phyloP scores from a whole-genome alignment of 2,329 filamentous ascomycete genomes.

The Bimuria novae-zelandiae region DNA sequence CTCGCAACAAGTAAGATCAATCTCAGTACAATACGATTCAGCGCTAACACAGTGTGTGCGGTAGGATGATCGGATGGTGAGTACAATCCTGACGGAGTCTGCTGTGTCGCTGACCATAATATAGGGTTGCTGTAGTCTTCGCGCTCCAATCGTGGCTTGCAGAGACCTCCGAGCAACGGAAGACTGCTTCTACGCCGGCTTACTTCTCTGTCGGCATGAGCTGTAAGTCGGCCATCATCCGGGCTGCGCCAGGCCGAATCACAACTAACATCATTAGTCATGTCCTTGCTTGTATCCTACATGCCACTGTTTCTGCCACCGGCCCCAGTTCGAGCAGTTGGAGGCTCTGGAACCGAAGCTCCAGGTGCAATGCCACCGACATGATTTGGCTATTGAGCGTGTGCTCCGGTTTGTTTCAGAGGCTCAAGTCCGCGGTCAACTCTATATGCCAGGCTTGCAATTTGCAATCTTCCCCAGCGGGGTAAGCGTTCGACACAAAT shows the following conservation, averaged over 20 bases:
- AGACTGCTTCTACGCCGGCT: slow-evolving; percentile 69
- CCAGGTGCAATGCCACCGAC: slow-evolving; percentile 54
- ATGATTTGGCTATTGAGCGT: slow-evolving; percentile 19
- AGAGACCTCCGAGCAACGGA: slow-evolving; percentile 70
- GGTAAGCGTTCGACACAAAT: no score
- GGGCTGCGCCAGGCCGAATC: background rate
- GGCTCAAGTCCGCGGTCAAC: no score
- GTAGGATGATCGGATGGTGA: slow-evolving; percentile 67
- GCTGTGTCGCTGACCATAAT: slow-evolving; percentile 20
- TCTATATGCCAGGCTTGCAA: no score
- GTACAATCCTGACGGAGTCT: slow-evolving; percentile 18
- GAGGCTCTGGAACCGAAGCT: slow-evolving; percentile 53
- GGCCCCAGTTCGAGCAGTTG: slow-evolving; percentile 37
- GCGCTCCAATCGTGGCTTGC: slow-evolving; percentile 77
- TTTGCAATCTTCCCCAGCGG: no score
- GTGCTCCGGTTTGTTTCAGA: background rate
- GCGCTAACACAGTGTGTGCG: slow-evolving; percentile 27
- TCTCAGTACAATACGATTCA: slow-evolving; percentile 12
- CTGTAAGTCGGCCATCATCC: slow-evolving; percentile 56
- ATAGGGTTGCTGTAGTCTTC: slow-evolving; percentile 72
- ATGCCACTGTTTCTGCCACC: slow-evolving; percentile 69
- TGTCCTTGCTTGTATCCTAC: slow-evolving; percentile 61
- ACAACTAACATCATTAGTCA: slow-evolving; percentile 31
- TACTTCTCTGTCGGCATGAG: slow-evolving; percentile 81
- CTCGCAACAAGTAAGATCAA: slow-evolving; percentile 73